Evolutionary conservation across 768 basidiomycete genomes (phyloP), one percentile per base, ranked within the genome.

Genomic region (Kwoniella sp.): DNA sequence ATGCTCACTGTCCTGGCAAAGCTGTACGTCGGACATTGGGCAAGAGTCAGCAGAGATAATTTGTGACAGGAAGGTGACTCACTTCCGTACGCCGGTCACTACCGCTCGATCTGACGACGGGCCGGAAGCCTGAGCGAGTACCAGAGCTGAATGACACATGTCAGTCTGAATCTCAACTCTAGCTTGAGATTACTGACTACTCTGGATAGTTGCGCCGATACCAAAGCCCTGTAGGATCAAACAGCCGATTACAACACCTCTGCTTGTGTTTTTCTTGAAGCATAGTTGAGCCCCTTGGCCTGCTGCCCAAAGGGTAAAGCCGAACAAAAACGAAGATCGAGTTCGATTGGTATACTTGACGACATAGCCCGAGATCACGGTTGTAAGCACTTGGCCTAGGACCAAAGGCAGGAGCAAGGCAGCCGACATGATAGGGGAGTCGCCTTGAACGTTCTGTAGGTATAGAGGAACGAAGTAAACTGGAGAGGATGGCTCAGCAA

Each of bases 211-310:
- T 1, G 61, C 60, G 8, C 78, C 78, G 17, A 75, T 69, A 45
- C 75, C 78, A 29, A 77, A 31, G 3, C 73, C 74, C 34, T 79
- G 74, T 2, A 79, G 28, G 17, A 74, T 48, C 17, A 79, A 61
- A 28, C 68, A 55, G 7, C 63, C 73, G 13, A 74, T 55, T n/a
- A 79, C 54, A 7, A 63, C 68, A 7, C 65, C 78, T 2, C 55
- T 29, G 1, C 17, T 17, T 0, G 71, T 79, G 2, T 13, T 34
- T 4, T 52, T 28, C 0, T 48, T 29, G 63, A 76, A 76, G 52
- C 56, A 56, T 20, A 71, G 26, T 61, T 78, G 73, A 8, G 64
- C 68, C 9, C 62, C 70, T 13, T 66, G 55, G 1, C 77, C 77
- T 0, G 72, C 68, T 8, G 55, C 28, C 77, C 77, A 78, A 17